Evolutionary conservation across 495 filamentous ascomycete genomes (phyloP), one percentile per base, ranked within the genome.

Genomic region (Xylaria venustula): DNA sequence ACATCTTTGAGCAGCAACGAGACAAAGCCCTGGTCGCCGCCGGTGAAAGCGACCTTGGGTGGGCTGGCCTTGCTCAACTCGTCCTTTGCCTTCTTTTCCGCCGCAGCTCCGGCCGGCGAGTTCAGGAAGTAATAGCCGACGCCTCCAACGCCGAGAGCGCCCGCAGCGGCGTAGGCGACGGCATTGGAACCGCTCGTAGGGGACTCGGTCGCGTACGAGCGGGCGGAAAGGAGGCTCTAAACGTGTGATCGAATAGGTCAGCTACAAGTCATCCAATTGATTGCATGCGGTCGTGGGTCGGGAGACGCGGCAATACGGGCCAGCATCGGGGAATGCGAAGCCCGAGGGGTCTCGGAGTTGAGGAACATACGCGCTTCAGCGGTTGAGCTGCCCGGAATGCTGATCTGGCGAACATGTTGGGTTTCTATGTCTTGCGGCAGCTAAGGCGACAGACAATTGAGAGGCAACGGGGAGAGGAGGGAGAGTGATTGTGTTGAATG

Each of bases 11-110:
- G 82, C 79, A 88, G 85, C 63, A 96, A 84, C 61, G 85, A 83
- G 42, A 96, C 74, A 75, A 90, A 96, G 67, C 91, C 93, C 75
- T 94, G 87, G 49, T 93, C 89, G 42, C 92, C 91, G 58, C 93
- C 95, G 17, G 80, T 88, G 74, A 98, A 90, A 32, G 89, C 81
- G 48, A 73, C 66, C 71, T 85, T 87, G 36, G 66, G 67, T n/a
- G 66, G 66, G 25, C 58, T 60, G 19, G 62, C 53, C 48, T 73
- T 74, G n/a, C 75, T 75, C 19, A 46, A 11, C 2, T 54, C 42
- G 26, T 48, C 49, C 73, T 82, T 82, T 20, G 71, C 75, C 64
- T 78, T 83, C 15, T 75, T 72, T 44, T 77, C 77, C 62, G 81
- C 78, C 45, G 83, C 81, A 25, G 75, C 71, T 2, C 74, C 67